phyloP scores from a whole-genome alignment of 2,329 filamentous ascomycete genomes.

The Diaporthe ilicicola region DNA sequence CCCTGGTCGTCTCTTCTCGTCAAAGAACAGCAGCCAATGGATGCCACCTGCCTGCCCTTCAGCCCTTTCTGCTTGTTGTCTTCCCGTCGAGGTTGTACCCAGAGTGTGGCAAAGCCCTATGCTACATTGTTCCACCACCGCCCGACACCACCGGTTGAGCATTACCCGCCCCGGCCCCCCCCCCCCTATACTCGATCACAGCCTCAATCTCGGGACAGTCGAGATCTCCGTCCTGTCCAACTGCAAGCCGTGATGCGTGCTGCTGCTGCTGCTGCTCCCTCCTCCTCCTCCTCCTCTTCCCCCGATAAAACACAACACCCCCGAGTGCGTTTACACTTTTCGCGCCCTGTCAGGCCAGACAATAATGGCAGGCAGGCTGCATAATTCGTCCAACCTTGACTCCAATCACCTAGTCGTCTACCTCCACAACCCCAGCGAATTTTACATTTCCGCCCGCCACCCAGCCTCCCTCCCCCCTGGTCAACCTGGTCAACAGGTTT shows the following conservation, averaged over 20 bases:
- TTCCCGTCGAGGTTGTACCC: background rate
- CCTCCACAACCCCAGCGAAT: background rate
- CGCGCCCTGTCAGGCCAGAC: background rate
- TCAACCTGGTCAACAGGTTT: background rate
- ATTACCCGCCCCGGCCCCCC: background rate
- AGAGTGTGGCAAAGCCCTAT: conserved; percentile 6
- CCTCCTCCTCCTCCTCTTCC: background rate
- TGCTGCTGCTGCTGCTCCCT: too few relatives aligned
- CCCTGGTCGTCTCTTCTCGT: background rate
- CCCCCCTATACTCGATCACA: background rate
- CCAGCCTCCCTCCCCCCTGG: background rate
- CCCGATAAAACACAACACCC: too few relatives aligned
- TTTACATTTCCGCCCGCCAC: conserved; percentile 13
- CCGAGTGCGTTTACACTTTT: background rate
- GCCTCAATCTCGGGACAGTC: conserved; percentile 15
- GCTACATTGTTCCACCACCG: too few relatives aligned
- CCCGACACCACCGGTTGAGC: too few relatives aligned
- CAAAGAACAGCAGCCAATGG: background rate
- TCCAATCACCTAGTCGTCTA: background rate
- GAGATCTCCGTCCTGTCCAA: conserved; percentile 6
- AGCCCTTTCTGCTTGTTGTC: background rate
- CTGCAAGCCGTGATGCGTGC: too few relatives aligned
- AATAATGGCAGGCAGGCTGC: background rate
- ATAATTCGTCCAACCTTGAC: background rate
- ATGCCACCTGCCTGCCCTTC: background rate